phyloP scores from a whole-genome alignment of 305 asterid genomes.

The Fraxinus velutina region DNA sequence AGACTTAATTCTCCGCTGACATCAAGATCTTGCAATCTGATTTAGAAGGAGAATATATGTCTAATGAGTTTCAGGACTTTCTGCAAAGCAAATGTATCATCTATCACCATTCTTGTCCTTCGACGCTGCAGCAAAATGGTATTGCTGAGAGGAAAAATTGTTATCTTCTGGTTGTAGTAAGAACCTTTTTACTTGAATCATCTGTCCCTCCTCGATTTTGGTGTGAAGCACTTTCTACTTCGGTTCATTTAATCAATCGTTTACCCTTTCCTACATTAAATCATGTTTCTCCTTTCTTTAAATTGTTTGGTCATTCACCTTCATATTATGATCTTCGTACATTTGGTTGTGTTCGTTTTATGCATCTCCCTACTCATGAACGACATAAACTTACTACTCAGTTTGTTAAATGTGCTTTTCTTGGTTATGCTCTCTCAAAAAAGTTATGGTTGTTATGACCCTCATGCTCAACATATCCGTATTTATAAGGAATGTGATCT shows the following conservation, averaged over 20 bases:
- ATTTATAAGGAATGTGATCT: background rate
- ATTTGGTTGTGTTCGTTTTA: background rate
- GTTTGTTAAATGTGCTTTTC: background rate
- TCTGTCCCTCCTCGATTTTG: background rate
- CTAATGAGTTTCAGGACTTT: background rate
- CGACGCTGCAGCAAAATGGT: background rate
- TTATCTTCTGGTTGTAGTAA: background rate
- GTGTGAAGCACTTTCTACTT: background rate
- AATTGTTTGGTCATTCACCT: background rate
- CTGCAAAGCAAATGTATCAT: background rate
- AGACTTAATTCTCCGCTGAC: background rate
- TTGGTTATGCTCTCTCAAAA: background rate
- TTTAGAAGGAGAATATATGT: background rate
- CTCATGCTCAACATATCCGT: background rate
- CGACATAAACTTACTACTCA: background rate
- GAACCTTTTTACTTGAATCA: background rate
- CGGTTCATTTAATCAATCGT: too few species aligned
- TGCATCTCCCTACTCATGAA: background rate
- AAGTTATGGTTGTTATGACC: background rate
- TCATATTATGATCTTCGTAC: background rate
- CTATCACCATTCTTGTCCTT: background rate
- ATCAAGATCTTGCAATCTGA: background rate
- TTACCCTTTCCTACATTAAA: background rate
- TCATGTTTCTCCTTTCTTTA: background rate
- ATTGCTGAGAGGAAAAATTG: background rate